Conservation (phyloP, 164 flowering plant species). For the Aristolochia contorta region DNA sequence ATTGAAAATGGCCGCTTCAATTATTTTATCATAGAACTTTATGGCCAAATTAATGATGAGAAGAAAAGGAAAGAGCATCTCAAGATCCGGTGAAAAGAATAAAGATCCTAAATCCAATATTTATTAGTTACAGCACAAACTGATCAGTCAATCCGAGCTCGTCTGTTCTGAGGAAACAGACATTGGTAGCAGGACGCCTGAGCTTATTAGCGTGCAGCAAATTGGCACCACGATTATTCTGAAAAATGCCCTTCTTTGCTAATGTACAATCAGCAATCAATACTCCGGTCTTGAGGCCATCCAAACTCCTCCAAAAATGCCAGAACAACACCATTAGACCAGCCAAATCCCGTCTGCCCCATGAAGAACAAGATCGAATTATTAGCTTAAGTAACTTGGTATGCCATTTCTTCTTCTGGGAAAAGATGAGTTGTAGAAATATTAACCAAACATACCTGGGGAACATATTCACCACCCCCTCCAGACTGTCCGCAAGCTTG, state of each 20-base stretch:
- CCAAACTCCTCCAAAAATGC: conserved; percentile 92
- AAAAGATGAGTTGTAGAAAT: not conserved
- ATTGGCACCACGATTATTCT: not conserved
- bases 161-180: not conserved
- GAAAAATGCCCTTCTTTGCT: no score
- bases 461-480: conserved; percentile 68
- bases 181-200: no score
- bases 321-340: conserved; percentile 90
- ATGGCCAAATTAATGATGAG: no score
- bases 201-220: not conserved
- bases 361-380: not conserved
- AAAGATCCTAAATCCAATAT: no score
- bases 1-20: no score
- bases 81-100: no score
- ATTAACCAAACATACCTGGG: conserved; percentile 41
- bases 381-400: not conserved
- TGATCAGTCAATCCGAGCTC: no score
- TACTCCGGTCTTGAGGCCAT: conserved; percentile 56
- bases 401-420: no score
- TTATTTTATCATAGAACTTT: no score
- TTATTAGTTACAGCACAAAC: no score
- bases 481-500: conserved; percentile 54
- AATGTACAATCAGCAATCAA: conserved; percentile 22
- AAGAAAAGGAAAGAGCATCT: no score
- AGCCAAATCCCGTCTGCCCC: conserved; percentile 93